phyloP scores from a whole-genome alignment of 2,329 filamentous ascomycete genomes.

The Phyllosticta ampelicida region DNA sequence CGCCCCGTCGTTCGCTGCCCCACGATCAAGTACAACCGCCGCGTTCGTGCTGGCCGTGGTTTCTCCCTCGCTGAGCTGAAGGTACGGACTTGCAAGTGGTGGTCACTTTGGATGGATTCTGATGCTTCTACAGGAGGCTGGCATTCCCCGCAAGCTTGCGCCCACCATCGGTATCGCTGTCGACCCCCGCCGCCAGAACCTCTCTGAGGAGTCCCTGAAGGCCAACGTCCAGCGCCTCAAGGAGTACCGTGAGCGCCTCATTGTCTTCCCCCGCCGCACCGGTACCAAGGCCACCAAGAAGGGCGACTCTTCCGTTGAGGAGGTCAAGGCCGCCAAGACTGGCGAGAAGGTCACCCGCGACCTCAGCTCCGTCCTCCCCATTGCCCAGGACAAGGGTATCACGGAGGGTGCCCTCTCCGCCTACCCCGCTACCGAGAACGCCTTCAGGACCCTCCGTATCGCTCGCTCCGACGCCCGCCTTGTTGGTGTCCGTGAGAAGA shows the following conservation, averaged over 20 bases:
- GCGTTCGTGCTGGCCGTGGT: constrained; percentile 89
- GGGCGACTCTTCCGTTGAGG: constrained; percentile 76
- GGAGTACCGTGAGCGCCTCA: constrained; percentile 91
- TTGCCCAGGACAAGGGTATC: constrained; percentile 61
- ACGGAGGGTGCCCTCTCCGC: constrained; percentile 70
- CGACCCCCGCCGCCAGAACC: constrained; percentile 93
- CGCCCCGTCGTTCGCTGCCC: constrained; percentile 96
- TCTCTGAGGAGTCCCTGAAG: constrained; percentile 87
- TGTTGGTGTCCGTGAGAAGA: constrained; percentile 83
- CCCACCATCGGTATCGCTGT: constrained; percentile 95
- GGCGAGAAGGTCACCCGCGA: constrained; percentile 41
- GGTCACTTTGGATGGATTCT: not conserved
- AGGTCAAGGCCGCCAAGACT: constrained; percentile 58
- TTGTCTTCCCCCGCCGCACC: constrained; percentile 93
- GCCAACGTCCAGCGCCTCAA: constrained; percentile 96
- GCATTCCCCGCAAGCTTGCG: constrained; percentile 87
- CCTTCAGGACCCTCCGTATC: constrained; percentile 75
- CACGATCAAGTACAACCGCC: constrained; percentile 98
- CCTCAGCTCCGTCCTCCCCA: constrained; percentile 55
- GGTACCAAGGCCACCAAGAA: constrained; percentile 72
- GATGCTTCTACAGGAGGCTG: constrained; percentile 59
- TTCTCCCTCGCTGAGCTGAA: constrained; percentile 98
- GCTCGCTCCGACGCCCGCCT: constrained; percentile 75
- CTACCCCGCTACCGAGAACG: constrained; percentile 63
- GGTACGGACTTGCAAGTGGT: constrained; percentile 45